These are phyloP conservation scores for Lactarius hatsudake DNA, from an alignment of 768 basidiomycete species.

Conservation along the genomic window DNA sequence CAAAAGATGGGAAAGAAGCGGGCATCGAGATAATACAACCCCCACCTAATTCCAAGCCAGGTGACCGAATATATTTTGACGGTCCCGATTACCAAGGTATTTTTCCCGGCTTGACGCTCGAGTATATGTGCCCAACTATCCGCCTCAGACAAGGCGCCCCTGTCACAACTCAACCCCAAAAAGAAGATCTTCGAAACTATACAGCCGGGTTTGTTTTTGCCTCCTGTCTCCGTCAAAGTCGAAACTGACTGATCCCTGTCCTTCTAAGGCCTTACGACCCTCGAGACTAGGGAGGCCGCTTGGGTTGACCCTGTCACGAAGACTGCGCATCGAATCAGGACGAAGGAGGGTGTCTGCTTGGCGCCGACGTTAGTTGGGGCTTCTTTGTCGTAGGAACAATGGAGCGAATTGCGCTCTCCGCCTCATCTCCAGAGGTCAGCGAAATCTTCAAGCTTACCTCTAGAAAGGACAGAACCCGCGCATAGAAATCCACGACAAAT, in stretches of 20 bases:
- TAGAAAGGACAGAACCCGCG: background rate
- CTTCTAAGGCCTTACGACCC: slow-evolving; percentile 74
- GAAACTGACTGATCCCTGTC: background rate
- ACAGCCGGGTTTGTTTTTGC: slow-evolving; percentile 66
- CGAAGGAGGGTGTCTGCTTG: slow-evolving; percentile 76
- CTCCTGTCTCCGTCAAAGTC: slow-evolving; percentile 3
- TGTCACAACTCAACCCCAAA: slow-evolving; percentile 92
- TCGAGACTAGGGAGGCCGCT: slow-evolving; percentile 83
- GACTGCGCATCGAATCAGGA: slow-evolving; percentile 79
- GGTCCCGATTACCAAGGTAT: slow-evolving; percentile 81
- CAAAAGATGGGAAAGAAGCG: slow-evolving; percentile 84
- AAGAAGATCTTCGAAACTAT: slow-evolving; percentile 99
- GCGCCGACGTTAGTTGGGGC: slow-evolving; percentile 85
- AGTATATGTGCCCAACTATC: slow-evolving; percentile 4
- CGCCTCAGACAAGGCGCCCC: slow-evolving; percentile 54
- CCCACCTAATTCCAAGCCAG: slow-evolving; percentile 80
- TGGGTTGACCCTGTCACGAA: slow-evolving; percentile 88
- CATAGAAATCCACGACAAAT: background rate
- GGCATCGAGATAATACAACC: slow-evolving; percentile 92
- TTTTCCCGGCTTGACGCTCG: slow-evolving; percentile 27
- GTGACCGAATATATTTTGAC: slow-evolving; percentile 94
- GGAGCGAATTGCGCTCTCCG: background rate
- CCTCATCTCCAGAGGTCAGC: background rate
- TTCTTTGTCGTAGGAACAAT: slow-evolving; percentile 57
- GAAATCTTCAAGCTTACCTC: background rate